These are phyloP conservation scores for Gliomastix tumulicola DNA, from an alignment of 2,329 filamentous ascomycete species.

Conservation along the genomic window DNA sequence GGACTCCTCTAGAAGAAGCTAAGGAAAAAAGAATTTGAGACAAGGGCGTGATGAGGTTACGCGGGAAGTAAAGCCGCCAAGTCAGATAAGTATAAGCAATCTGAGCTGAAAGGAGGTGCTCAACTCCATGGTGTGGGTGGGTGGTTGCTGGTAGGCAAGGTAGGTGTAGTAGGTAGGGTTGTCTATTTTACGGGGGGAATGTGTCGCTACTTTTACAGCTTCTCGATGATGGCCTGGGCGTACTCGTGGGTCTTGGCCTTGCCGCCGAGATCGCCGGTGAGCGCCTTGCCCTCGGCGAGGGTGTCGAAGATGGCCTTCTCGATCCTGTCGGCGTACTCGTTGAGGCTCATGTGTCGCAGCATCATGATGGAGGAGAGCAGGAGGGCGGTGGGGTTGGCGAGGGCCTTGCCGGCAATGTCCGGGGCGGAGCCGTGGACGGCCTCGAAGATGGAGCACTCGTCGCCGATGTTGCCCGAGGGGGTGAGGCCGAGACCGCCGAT, in stretches of 20 bases:
- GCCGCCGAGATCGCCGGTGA: slow-evolving; percentile 94
- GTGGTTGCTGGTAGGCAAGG: no score
- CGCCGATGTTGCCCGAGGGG: slow-evolving; percentile 96
- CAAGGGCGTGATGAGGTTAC: no score
- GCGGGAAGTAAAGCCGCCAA: no score
- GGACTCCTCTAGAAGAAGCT: no score
- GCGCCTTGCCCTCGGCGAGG: slow-evolving; percentile 88
- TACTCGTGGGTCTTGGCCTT: slow-evolving; percentile 96
- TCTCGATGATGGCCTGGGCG: slow-evolving; percentile 79
- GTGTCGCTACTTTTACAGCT: slow-evolving; percentile 45
- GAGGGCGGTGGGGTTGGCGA: slow-evolving; percentile 95
- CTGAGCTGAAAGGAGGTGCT: no score
- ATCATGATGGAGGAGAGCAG: slow-evolving; percentile 98
- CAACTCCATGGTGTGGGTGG: no score
- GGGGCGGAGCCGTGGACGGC: slow-evolving; percentile 96
- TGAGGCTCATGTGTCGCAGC: slow-evolving; percentile 95
- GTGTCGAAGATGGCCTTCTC: slow-evolving; percentile 94
- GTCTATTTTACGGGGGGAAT: no score
- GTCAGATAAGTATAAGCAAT: no score
- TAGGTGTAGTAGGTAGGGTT: no score
- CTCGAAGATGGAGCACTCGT: slow-evolving; percentile 99
- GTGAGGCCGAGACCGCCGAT: slow-evolving; percentile 97
- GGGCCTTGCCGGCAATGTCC: slow-evolving; percentile 90
- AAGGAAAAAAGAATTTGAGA: no score
- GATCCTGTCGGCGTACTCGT: slow-evolving; percentile 76